Evolutionary conservation across 169 alveolate genomes (phyloP).

Genomic region (Plasmodium yoelii): DNA sequence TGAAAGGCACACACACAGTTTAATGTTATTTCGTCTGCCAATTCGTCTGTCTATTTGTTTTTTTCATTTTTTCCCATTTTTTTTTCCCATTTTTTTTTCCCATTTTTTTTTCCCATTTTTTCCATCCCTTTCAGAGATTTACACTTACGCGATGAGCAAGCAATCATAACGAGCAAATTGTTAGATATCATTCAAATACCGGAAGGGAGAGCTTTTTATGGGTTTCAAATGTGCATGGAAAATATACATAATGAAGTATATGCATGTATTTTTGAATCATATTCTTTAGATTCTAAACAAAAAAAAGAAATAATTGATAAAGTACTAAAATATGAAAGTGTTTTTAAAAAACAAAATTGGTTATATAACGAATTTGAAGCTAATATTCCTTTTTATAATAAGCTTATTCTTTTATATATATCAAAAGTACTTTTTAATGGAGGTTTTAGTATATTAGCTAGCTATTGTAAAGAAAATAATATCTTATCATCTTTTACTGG

Average conservation of each 20-base stretch:
- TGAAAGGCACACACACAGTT: neutral
- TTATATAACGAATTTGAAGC: constrained; percentile 37
- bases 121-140: constrained; percentile 27
- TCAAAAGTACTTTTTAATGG: constrained; percentile 75
- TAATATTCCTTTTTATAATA: constrained; percentile 58
- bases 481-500: constrained; percentile 73
- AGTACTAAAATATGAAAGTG: constrained; percentile 76
- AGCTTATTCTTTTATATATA: constrained; percentile 55
- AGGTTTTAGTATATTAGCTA: constrained; percentile 43
- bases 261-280: constrained; percentile 81
- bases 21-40: neutral
- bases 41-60: neutral
- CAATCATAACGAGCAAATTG: constrained; percentile 87
- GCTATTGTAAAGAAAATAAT: constrained; percentile 66
- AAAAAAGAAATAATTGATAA: constrained; percentile 54
- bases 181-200: constrained; percentile 92
- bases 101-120: neutral
- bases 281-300: constrained; percentile 58
- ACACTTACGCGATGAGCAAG: constrained; percentile 64
- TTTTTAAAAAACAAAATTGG: constrained; percentile 76
- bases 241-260: constrained; percentile 93
- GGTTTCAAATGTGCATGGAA: constrained; percentile 95
- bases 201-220: constrained; percentile 95
- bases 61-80: neutral
- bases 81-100: neutral